Conservation (phyloP, 345 rosid genomes). For the Hibiscus trionum region DNA sequence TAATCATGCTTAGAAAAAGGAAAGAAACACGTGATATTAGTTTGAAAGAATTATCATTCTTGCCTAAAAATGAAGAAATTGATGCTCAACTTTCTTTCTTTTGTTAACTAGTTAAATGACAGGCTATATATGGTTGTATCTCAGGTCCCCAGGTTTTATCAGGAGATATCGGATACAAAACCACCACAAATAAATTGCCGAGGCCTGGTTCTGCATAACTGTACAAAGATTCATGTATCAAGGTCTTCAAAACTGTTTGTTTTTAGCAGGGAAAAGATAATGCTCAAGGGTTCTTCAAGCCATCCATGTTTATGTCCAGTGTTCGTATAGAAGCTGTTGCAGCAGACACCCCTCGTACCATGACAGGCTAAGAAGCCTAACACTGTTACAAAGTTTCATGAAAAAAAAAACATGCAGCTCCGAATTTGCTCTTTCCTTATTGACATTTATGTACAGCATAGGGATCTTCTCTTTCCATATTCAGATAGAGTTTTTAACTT, state of each 20-base stretch:
- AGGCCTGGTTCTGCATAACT: constrained; percentile 13
- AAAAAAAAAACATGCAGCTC: constrained; percentile 7
- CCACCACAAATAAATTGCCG: constrained; percentile 21
- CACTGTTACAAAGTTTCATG: background rate
- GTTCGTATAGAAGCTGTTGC: constrained; percentile 3
- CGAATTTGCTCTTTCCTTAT: constrained; percentile 4
- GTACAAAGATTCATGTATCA: constrained; percentile 4
- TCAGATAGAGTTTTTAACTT: background rate
- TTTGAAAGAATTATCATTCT: constrained; percentile 15
- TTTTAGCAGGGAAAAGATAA: constrained; percentile 8
- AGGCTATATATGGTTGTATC: constrained; percentile 22
- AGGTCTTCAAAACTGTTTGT: background rate
- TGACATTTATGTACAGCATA: constrained; percentile 27
- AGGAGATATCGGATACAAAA: constrained; percentile 13
- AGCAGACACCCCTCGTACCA: background rate
- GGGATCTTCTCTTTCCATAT: constrained; percentile 6
- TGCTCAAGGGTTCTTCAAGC: constrained; percentile 4
- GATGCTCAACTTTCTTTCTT: constrained; percentile 8
- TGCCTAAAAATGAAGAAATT: constrained; percentile 19
- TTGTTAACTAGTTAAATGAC: constrained; percentile 18
- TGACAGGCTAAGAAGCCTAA: constrained; percentile 4
- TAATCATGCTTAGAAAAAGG: constrained; percentile 23
- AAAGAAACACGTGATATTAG: constrained; percentile 20
- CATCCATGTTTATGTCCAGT: constrained; percentile 14
- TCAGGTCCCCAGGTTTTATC: constrained; percentile 15